Conservation (phyloP, 805 yeast species). For the Hanseniaspora opuntiae region DNA sequence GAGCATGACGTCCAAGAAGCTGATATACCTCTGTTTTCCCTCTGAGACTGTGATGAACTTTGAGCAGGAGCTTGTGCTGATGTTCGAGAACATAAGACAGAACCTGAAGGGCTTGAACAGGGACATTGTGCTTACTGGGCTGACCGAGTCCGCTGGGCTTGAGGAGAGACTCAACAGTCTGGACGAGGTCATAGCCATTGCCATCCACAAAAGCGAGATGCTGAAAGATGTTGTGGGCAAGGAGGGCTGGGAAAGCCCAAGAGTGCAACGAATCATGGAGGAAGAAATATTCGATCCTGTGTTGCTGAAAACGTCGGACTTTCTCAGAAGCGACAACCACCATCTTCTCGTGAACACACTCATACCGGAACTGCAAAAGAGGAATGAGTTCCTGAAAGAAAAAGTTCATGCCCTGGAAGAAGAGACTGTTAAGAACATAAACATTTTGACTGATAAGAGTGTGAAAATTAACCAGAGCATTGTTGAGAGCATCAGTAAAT, state of each 20-base stretch:
- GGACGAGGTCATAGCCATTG: slow-evolving; percentile 4
- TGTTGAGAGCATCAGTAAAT: not conserved
- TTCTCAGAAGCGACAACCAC: not conserved
- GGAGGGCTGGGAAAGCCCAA: slow-evolving; percentile 1
- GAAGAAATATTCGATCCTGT: slow-evolving; percentile 3
- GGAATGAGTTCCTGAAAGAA: slow-evolving; percentile 16
- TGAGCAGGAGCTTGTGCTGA: not conserved
- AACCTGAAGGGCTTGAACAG: not conserved
- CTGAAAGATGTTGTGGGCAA: not conserved
- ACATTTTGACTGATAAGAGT: slow-evolving; percentile 18
- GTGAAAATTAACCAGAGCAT: slow-evolving; percentile 16
- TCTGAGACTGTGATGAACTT: not conserved
- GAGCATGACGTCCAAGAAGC: slow-evolving; percentile 4
- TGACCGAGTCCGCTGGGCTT: not conserved
- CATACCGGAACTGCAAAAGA: slow-evolving; percentile 17
- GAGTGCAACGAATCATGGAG: not conserved
- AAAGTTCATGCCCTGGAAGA: slow-evolving; percentile 19
- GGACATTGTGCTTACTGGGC: not conserved
- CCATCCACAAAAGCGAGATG: not conserved
- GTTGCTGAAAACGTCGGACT: not conserved
- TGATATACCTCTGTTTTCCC: slow-evolving; percentile 6
- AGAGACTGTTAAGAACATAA: slow-evolving; percentile 18
- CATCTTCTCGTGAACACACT: slow-evolving; percentile 6
- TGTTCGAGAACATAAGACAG: slow-evolving; percentile 2
- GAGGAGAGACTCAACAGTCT: slow-evolving; percentile 5